Percentiles rank a stretch among this genome's conserved stretches.
These are phyloP conservation scores for Adansonia rubrostipa DNA, from an alignment of 441 rosid genomes.

Conservation along the genomic window DNA sequence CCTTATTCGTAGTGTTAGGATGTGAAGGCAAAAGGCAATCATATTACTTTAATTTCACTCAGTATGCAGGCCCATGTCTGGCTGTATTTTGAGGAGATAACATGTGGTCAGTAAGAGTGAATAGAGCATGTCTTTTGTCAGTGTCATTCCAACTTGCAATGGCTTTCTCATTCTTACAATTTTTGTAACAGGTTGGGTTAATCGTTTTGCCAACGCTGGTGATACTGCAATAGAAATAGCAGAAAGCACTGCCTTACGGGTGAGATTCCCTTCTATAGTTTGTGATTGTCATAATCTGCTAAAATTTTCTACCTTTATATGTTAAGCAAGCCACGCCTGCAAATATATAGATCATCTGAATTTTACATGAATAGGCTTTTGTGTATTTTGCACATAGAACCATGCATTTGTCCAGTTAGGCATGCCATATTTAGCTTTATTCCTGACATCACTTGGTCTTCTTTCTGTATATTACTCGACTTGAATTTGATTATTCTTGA, in stretches of 20 bases:
- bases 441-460: not conserved
- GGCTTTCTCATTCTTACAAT: slow-evolving; percentile 17
- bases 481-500: not conserved
- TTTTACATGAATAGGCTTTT: not conserved
- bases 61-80: not conserved
- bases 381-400: not conserved
- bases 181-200: slow-evolving; percentile 83
- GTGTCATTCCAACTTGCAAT: not conserved
- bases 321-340: not conserved
- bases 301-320: not conserved
- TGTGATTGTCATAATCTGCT: not conserved
- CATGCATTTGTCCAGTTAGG: slow-evolving; percentile 2
- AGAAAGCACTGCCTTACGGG: slow-evolving; percentile 85
- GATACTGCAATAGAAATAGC: slow-evolving; percentile 95
- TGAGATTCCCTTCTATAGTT: slow-evolving; percentile 37
- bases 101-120: not conserved
- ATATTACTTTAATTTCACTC: slow-evolving; percentile 2
- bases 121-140: slow-evolving; percentile 1
- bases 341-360: not conserved
- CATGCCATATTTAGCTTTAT: slow-evolving; percentile 10
- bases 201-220: slow-evolving; percentile 97
- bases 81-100: not conserved
- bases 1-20: not conserved
- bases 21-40: not conserved
- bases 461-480: not conserved